Evolutionary conservation across 1,284 basidiomycete species (phyloP).

Genomic region (Apiotrichum gamsii): DNA sequence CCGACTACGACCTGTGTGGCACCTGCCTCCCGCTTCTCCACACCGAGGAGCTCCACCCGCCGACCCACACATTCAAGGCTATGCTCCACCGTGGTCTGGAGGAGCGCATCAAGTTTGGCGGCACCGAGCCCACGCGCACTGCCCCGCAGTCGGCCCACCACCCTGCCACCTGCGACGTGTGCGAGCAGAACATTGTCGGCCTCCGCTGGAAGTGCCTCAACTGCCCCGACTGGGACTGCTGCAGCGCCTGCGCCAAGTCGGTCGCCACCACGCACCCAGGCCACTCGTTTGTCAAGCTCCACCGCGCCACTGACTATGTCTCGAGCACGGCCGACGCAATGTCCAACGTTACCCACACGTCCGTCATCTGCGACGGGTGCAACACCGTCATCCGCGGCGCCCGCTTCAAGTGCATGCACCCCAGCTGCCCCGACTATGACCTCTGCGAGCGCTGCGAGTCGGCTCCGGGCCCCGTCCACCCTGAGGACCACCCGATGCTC

Average conservation of each 20-base stretch:
- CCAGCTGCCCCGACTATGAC: conserved; percentile 69
- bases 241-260: conserved; percentile 60
- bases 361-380: conserved; percentile 44
- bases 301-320: conserved; percentile 52
- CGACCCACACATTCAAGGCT: conserved; percentile 38
- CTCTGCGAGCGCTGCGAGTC: conserved; percentile 76
- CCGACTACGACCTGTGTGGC: conserved; percentile 44
- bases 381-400: conserved; percentile 32
- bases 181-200: conserved; percentile 38
- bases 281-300: conserved; percentile 68
- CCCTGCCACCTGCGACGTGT: conserved; percentile 41
- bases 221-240: conserved; percentile 53
- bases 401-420: conserved; percentile 64
- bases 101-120: conserved; percentile 33
- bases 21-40: conserved; percentile 39
- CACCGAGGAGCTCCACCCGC: conserved; percentile 36
- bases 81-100: conserved; percentile 43
- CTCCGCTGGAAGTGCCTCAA: conserved; percentile 46
- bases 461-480: conserved; percentile 68
- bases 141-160: conserved; percentile 21
- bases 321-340: conserved; percentile 46
- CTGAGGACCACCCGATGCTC: conserved; percentile 65
- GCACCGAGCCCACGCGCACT: conserved; percentile 15
- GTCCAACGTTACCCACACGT: conserved; percentile 44
- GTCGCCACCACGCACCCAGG: conserved; percentile 64